Evolutionary conservation across 805 yeast species (phyloP).

Genomic region (Myxozyma udenii): DNA sequence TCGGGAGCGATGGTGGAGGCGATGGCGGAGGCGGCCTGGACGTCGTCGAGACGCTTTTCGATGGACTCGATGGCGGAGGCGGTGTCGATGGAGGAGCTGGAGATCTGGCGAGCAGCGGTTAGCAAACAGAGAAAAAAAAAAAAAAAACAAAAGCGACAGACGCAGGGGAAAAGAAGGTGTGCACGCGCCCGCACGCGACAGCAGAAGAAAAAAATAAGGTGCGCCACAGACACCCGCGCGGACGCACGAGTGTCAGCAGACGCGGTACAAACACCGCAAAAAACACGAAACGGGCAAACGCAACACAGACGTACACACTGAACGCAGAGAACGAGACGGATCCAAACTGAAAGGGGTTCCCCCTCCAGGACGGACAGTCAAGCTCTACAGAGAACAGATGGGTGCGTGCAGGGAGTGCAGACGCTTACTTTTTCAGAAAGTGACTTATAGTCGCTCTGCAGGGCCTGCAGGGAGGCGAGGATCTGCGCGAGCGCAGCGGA

Average conservation of each 20-base stretch:
- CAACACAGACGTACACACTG: slow-evolving; percentile 7
- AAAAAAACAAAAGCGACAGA: not conserved
- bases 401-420: not conserved
- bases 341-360: slow-evolving; percentile 14
- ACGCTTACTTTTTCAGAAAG: slow-evolving; percentile 25
- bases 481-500: slow-evolving; percentile 20
- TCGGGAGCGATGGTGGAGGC: not conserved
- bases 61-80: slow-evolving; percentile 8
- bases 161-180: not conserved
- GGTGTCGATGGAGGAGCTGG: slow-evolving; percentile 7
- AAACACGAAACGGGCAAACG: slow-evolving; percentile 2
- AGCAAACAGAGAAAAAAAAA: not conserved
- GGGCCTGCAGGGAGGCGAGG: slow-evolving; percentile 16
- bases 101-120: too few relatives aligned
- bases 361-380: not conserved
- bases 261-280: slow-evolving; percentile 5
- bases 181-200: slow-evolving; percentile 5
- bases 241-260: not conserved
- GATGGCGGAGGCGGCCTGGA: slow-evolving; percentile 4
- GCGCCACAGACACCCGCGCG: slow-evolving; percentile 7
- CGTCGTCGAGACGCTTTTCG: slow-evolving; percentile 12
- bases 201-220: not conserved
- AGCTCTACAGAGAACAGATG: slow-evolving; percentile 4
- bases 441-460: slow-evolving; percentile 24
- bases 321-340: slow-evolving; percentile 2